Conservation (phyloP, 1,284 basidiomycete genomes). For the Cyathus olla region DNA sequence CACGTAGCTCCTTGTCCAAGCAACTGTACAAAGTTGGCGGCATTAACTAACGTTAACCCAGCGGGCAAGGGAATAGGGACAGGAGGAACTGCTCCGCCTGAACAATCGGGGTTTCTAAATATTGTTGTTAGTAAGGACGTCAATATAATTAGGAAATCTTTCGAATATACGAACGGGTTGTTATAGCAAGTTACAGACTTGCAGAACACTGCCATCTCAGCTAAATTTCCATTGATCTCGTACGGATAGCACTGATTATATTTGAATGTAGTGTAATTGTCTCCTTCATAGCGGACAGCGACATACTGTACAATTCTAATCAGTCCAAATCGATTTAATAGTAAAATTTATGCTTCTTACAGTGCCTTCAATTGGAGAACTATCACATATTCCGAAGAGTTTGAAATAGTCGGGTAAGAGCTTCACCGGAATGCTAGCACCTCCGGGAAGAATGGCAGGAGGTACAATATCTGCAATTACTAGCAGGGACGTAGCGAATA, state of each 20-base stretch:
- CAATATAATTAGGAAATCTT: not conserved
- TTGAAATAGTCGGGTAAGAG: too few relatives aligned
- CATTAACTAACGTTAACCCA: conserved; percentile 13
- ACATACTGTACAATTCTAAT: conserved; percentile 2
- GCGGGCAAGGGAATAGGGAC: conserved; percentile 12
- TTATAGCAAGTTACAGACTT: not conserved
- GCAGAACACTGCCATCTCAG: not conserved
- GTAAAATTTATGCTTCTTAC: too few relatives aligned
- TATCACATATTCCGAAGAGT: too few relatives aligned
- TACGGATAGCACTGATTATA: not conserved
- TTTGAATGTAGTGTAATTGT: not conserved
- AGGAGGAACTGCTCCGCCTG: conserved; percentile 22
- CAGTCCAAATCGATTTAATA: too few relatives aligned
- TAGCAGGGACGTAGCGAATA: too few relatives aligned
- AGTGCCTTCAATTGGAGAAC: too few relatives aligned
- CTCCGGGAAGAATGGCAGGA: too few relatives aligned
- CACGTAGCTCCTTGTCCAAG: conserved; percentile 26
- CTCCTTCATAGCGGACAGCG: conserved; percentile 6
- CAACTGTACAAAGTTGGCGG: conserved; percentile 19
- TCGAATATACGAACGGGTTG: not conserved
- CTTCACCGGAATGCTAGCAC: too few relatives aligned
- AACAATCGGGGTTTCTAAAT: conserved; percentile 24
- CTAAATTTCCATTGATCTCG: not conserved
- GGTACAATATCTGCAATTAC: too few relatives aligned
- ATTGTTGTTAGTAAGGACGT: not conserved